Base-by-base conservation (phyloP, 371 early-diverging fungal species). In the Actinomucor elegans region DNA sequence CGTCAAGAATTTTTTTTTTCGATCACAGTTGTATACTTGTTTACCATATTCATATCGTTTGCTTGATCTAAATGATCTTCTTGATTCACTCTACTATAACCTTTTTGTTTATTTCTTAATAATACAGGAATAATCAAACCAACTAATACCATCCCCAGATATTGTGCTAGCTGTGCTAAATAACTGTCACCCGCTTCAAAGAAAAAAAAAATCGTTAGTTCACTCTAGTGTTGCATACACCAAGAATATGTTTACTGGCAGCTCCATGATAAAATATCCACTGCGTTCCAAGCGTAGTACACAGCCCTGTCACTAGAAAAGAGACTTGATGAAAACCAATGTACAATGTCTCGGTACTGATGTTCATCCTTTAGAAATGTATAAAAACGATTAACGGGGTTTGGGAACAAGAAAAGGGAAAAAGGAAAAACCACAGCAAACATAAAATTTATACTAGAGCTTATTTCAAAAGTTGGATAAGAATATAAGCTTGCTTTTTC, bases 241-340 rank as follows among this genome's bases (percentile, higher is more conserved):
- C n/a, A n/a, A n/a, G n/a, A n/a, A n/a, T n/a, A n/a, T n/a, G n/a
- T 72, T 74, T 79, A 83, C 84, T 81, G 4, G 86, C 83, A 35
- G 83, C 86, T 32, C 84, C 84, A 50, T 78, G 72, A 57, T 86
- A 86, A 45, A 83, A 81, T n/a, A 86, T 46, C 80, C 82, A 86
- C 54, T 86, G 86, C 1, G 73, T 69, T 2, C 79, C 83, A 21
- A 86, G 66, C 6, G 86, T 83, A 9, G 76, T 76, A 46, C 65
- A 74, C 14, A 86, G 59, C 4, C 86, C 86, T 17, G 84, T 78
- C 18, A 74, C 11, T 1, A 86, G 56, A 50, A 83, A 86, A n/a
- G 69, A 58, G 14, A 71, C 45, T 50, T 86, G 83, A 44, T 86
- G 81, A 45, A 64, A 59, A 10, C 72, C 32, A 20, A 75, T 72